Percentiles rank a stretch among this genome's conserved stretches.
These are phyloP conservation scores for Ruellia speciosa DNA, from an alignment of 305 asterid genomes.

Conservation along the genomic window DNA sequence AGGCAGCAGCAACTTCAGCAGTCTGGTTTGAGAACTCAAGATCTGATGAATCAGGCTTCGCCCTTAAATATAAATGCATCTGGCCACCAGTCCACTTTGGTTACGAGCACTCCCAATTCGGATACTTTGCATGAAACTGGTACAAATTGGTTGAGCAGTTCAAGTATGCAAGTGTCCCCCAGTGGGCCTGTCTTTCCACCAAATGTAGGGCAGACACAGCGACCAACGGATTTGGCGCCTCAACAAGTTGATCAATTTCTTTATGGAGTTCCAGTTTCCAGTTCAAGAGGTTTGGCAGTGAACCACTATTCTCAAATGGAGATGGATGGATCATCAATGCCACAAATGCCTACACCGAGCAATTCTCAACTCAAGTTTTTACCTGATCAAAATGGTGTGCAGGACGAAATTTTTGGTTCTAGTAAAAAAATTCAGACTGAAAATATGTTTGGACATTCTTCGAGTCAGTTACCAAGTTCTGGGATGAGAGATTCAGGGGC, in stretches of 20 bases:
- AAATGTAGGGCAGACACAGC: constrained; percentile 45
- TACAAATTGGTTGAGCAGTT: constrained; percentile 54
- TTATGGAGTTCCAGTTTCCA: constrained; percentile 74
- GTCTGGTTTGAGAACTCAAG: constrained; percentile 46
- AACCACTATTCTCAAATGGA: constrained; percentile 49
- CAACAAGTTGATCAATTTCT: constrained; percentile 75
- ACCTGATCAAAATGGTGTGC: constrained; percentile 40
- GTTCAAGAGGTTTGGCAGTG: constrained; percentile 52
- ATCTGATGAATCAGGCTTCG: constrained; percentile 40
- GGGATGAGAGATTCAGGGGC: constrained; percentile 30
- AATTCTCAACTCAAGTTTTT: constrained; percentile 39
- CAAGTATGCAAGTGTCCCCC: constrained; percentile 50
- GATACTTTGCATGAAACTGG: constrained; percentile 45
- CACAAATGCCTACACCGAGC: constrained; percentile 39
- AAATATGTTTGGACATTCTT: constrained; percentile 34
- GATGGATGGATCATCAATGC: constrained; percentile 39
- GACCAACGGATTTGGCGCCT: constrained; percentile 37
- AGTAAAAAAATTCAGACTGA: constrained; percentile 50
- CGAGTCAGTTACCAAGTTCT: constrained; percentile 31
- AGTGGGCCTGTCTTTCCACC: constrained; percentile 44
- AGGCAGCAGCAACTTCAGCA: constrained; percentile 73
- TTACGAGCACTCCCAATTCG: constrained; percentile 42
- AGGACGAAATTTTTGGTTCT: constrained; percentile 37
- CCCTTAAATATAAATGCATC: constrained; percentile 43
- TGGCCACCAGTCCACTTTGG: constrained; percentile 45